A percentile compares a stretch with the other conserved stretches of the same genome.
These are phyloP conservation scores for Claviceps monticola DNA, from an alignment of 2,329 filamentous ascomycete species.

Conservation along the genomic window DNA sequence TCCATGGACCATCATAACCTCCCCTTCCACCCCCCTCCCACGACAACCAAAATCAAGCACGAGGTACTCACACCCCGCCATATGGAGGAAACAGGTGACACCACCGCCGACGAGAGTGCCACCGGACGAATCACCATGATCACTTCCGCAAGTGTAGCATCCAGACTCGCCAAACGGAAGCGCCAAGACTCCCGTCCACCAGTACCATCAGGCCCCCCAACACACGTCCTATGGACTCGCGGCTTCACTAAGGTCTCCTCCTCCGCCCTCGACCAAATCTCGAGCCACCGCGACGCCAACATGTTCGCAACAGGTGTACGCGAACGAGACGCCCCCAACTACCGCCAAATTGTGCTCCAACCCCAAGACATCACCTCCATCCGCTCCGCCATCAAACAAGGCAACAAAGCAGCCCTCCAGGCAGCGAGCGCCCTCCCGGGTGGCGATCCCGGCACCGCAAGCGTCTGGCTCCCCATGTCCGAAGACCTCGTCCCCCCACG, in stretches of 20 bases:
- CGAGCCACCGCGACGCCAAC: conserved; percentile 62
- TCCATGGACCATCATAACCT: conserved; percentile 23
- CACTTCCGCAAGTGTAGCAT: conserved; percentile 24
- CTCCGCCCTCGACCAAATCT: conserved; percentile 62
- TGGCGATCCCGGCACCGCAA: conserved; percentile 40
- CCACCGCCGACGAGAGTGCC: conserved; percentile 39
- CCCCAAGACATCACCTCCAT: conserved; percentile 70
- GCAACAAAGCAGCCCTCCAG: conserved; percentile 49
- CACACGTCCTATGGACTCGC: conserved; percentile 61
- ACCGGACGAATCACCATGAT: conserved; percentile 23
- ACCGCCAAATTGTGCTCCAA: conserved; percentile 57
- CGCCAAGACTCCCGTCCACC: conserved; percentile 33
- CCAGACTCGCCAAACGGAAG: conserved; percentile 39
- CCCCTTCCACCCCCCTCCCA: conserved; percentile 15
- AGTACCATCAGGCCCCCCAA: conserved; percentile 39
- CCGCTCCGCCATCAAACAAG: conserved; percentile 59
- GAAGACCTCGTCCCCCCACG: conserved; percentile 72
- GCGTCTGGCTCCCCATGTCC: conserved; percentile 52
- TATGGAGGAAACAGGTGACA: conserved; percentile 41
- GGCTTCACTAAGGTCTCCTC: conserved; percentile 61
- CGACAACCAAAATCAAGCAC: conserved; percentile 38
- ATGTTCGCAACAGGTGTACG: conserved; percentile 67
- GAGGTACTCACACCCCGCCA: conserved; percentile 42
- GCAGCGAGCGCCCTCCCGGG: conserved; percentile 47
- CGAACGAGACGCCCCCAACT: conserved; percentile 62